Conservation (phyloP, 345 rosid species). For the Aethionema arabicum region DNA sequence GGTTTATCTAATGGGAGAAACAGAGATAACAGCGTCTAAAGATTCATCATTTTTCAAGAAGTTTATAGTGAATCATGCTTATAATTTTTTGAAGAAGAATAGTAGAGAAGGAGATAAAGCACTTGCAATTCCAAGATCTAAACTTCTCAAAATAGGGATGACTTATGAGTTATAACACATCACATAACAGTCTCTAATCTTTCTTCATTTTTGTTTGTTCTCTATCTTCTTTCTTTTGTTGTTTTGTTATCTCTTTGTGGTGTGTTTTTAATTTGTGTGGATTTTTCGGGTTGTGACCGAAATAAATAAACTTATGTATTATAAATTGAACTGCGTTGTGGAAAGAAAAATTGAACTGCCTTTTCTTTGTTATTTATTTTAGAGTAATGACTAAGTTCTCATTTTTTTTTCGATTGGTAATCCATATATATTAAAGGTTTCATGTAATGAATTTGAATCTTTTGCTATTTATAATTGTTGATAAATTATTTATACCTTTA, state of each 20-base stretch:
- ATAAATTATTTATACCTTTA: too few species aligned
- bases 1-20: conserved; percentile 66
- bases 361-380: too few species aligned
- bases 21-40: conserved; percentile 51
- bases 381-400: not conserved
- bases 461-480: too few species aligned
- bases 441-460: too few species aligned
- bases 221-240: not conserved
- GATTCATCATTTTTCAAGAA: conserved; percentile 59
- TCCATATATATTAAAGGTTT: not conserved
- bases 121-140: conserved; percentile 55
- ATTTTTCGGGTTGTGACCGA: not conserved
- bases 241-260: not conserved
- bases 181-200: not conserved
- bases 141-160: conserved; percentile 79
- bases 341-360: too few species aligned
- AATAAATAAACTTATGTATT: not conserved
- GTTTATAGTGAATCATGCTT: conserved; percentile 54
- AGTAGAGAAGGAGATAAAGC: conserved; percentile 56
- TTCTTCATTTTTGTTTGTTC: too few species aligned
- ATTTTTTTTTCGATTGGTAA: not conserved
- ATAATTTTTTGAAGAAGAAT: conserved; percentile 61
- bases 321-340: conserved; percentile 13
- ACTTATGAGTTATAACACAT: conserved; percentile 60
- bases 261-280: not conserved